These are phyloP conservation scores for Yamagishiella unicocca DNA, from an alignment of 139 green algal species.

Conservation along the genomic window DNA sequence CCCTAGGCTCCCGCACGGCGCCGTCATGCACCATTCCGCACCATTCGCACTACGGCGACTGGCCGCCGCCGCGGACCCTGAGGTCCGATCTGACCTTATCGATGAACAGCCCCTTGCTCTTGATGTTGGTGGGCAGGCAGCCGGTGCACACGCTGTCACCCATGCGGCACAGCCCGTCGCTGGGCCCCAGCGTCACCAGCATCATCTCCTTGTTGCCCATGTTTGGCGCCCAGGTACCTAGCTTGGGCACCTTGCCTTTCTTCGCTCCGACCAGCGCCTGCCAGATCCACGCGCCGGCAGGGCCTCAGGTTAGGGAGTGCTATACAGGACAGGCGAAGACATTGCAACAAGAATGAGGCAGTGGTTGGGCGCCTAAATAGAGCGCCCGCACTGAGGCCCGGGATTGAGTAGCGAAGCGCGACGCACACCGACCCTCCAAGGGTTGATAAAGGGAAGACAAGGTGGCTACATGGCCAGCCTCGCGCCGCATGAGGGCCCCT, in stretches of 20 bases:
- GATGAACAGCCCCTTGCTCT: slow-evolving; percentile 18
- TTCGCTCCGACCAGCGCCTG: neutral
- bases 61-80: too few species aligned
- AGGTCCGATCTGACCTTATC: neutral
- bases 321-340: too few species aligned
- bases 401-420: too few species aligned
- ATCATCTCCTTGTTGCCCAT: slow-evolving; percentile 1
- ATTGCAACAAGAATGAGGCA: too few species aligned
- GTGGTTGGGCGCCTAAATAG: too few species aligned
- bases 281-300: neutral
- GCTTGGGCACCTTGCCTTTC: neutral
- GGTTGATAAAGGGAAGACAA: too few species aligned
- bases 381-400: too few species aligned
- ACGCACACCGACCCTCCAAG: too few species aligned
- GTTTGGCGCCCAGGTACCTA: neutral
- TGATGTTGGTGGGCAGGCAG: slow-evolving; percentile 28
- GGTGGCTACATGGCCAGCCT: too few species aligned
- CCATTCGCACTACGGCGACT: too few species aligned
- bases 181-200: slow-evolving; percentile 24
- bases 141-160: slow-evolving; percentile 5
- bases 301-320: too few species aligned
- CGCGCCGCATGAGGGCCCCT: too few species aligned
- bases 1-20: neutral
- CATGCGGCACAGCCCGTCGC: neutral
- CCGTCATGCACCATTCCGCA: neutral